These are phyloP conservation scores for Colletotrichum salicis DNA, from an alignment of 2,329 filamentous ascomycete genomes.

Conservation along the genomic window DNA sequence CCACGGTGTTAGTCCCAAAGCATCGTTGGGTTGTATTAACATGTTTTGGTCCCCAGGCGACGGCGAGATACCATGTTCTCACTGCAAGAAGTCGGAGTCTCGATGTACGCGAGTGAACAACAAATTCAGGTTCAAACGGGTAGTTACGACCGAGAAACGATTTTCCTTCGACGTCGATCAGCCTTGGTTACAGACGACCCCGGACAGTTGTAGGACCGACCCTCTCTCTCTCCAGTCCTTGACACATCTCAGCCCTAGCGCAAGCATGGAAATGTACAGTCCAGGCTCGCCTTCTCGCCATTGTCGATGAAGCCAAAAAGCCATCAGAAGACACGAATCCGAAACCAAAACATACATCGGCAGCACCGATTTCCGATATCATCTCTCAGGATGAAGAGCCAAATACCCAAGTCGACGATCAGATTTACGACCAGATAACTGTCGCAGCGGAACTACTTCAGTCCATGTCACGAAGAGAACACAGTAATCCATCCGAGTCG, in stretches of 20 bases:
- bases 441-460: not conserved
- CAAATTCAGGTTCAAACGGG: constrained; percentile 17
- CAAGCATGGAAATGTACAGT: not conserved
- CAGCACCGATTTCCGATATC: not conserved
- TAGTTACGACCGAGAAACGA: constrained; percentile 4
- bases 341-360: not conserved
- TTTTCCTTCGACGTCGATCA: constrained; percentile 18
- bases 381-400: not conserved
- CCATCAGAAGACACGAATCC: not conserved
- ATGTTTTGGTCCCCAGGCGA: not conserved
- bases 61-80: constrained; percentile 12
- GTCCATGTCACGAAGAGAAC: not conserved
- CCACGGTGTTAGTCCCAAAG: too few relatives aligned
- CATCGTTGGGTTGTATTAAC: too few relatives aligned
- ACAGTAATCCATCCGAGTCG: not conserved
- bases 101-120: constrained; percentile 13
- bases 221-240: not conserved
- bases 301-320: not conserved
- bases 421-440: not conserved
- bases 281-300: not conserved
- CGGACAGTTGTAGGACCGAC: not conserved
- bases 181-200: constrained; percentile 7
- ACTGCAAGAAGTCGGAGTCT: constrained; percentile 14
- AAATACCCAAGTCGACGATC: not conserved
- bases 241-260: too few relatives aligned